These are phyloP conservation scores for Rhipidocladum racemiflorum DNA, from an alignment of 176 grass and related monocot genomes.

Conservation along the genomic window DNA sequence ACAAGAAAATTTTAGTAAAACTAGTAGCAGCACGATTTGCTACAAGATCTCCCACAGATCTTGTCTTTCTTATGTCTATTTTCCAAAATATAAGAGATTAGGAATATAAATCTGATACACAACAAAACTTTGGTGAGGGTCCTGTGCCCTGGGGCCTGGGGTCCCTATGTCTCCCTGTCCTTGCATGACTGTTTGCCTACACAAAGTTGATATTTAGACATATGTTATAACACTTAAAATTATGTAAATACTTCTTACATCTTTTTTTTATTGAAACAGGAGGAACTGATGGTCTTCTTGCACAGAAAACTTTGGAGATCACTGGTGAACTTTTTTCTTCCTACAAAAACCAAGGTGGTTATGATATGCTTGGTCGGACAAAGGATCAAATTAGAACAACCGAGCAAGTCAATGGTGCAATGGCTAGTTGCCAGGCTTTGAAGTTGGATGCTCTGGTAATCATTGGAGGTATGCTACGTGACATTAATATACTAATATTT, in stretches of 20 bases:
- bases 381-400: constrained; percentile 98
- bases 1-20: neutral
- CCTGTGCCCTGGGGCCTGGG: neutral
- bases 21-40: neutral
- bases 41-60: neutral
- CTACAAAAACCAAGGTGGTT: constrained; percentile 99
- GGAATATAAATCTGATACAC: neutral
- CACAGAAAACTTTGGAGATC: constrained; percentile 92
- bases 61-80: neutral
- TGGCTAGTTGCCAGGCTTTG: constrained; percentile 73
- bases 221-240: neutral
- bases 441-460: constrained; percentile 91
- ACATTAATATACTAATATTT: constrained; percentile 6
- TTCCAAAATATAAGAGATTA: neutral
- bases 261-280: constrained; percentile 51
- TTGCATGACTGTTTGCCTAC: neutral
- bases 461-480: constrained; percentile 72
- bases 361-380: constrained; percentile 97
- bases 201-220: neutral
- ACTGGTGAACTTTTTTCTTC: constrained; percentile 85
- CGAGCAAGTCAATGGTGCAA: constrained; percentile 91
- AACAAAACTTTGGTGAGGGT: neutral
- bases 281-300: constrained; percentile 88
- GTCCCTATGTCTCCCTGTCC: neutral
- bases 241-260: neutral